Evolutionary conservation across 2,329 filamentous ascomycete species (phyloP), one percentile per base, ranked within the genome.

Genomic region (Xylariales sp.): DNA sequence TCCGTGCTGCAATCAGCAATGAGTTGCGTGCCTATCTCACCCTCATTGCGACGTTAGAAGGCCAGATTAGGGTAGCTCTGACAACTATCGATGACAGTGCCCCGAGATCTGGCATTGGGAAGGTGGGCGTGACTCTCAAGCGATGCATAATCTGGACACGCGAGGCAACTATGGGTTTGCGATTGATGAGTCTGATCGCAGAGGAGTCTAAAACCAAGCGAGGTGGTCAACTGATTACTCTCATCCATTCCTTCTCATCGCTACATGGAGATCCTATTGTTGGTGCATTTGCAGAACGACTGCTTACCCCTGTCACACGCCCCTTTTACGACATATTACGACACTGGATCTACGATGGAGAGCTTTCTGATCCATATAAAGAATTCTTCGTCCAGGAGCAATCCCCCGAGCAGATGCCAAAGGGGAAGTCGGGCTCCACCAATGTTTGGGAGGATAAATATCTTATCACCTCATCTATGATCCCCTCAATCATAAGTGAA

Each of bases 361-460:
- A 98, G 67, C 74, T 98, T 12, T 89, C 88, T n/a, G 93, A 98
- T 61, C 93, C 94, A 0, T 96, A 90, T 54, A 75, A 81, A 40
- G 93, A 98, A 55, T 98, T 98, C 63, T 97, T 98, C 53, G 90
- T 98, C 15, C 81, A 81, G 15, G 88, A 96, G 58, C 88, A 91
- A 50, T 77, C 82, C 37, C 72, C 78, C 5, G 63, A 65, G 31
- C 63, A 70, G 20, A 50, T 59, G 38, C 40, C 55, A 20, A 78
- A 43, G 67, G 71, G 41, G 33, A 74, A 70, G 49, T 67, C 68
- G 33, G 83, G 79, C 17, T 85, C 87, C 13, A 90, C 85, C 25
- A 96, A 90, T 48, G 90, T 97, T 2, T 98, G 93, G 93, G 90
- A 97, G 60, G 89, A 95, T 62, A 97, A 97, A 59, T 98, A 95